Percentiles rank a stretch among this genome's conserved stretches.
Conservation (phyloP, 805 yeast genomes). For the Maudiozyma barnettii region DNA sequence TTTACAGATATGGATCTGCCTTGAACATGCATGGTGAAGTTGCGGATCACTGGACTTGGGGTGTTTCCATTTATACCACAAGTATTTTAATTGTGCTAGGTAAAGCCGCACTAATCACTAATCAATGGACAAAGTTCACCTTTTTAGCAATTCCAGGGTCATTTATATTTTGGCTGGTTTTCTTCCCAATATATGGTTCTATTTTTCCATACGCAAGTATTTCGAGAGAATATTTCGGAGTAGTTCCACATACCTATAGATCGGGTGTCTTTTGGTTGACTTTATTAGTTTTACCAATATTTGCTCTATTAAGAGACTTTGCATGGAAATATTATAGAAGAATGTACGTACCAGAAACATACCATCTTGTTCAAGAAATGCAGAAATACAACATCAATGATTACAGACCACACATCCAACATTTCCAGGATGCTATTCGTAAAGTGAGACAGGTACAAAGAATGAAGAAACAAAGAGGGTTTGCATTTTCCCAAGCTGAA, state of each 20-base stretch:
- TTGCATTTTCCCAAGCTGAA: constrained; percentile 93
- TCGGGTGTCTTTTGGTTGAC: constrained; percentile 78
- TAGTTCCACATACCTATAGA: constrained; percentile 64
- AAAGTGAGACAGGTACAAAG: constrained; percentile 97
- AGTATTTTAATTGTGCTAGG: constrained; percentile 85
- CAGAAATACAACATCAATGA: constrained; percentile 92
- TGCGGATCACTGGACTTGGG: constrained; percentile 92
- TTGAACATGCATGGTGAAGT: constrained; percentile 52
- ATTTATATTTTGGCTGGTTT: constrained; percentile 66
- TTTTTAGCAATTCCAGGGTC: constrained; percentile 93
- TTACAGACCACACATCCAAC: constrained; percentile 91
- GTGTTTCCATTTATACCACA: constrained; percentile 79
- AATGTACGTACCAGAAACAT: constrained; percentile 82
- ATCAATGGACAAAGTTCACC: constrained; percentile 92
- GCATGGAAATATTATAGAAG: constrained; percentile 92
- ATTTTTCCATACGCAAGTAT: constrained; percentile 78
- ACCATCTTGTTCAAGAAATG: constrained; percentile 92
- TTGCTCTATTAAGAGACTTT: constrained; percentile 80
- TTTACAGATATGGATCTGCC: constrained; percentile 59
- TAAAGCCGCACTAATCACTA: constrained; percentile 86
- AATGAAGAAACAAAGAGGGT: constrained; percentile 96
- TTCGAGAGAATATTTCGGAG: constrained; percentile 78
- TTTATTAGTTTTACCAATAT: constrained; percentile 59
- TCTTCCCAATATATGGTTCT: constrained; percentile 79
- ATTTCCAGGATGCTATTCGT: constrained; percentile 92